Evolutionary conservation across 352 stramenopile genomes (phyloP), one percentile per base, ranked within the genome.

Genomic region (Pythium angustatum): DNA sequence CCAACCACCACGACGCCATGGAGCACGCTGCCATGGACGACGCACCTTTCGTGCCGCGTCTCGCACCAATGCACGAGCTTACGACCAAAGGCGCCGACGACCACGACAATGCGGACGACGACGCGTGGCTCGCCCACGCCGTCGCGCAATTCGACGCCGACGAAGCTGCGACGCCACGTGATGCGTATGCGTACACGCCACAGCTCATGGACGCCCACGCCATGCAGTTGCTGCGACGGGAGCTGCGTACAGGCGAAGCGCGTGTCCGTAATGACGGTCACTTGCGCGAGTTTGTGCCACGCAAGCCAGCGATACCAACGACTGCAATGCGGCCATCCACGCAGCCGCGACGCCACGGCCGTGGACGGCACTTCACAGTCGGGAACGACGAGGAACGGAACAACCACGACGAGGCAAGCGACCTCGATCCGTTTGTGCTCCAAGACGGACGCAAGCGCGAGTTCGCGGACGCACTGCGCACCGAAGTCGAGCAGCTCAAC

Each of bases 191-290:
- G 14, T 89, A 88, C 55, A 73, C 60, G 5, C 68, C 78, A 15
- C 75, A 83, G 55, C 56, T 88, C 41, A 89, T 90, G 81, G 77
- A 90, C 56, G 76, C 64, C 7, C 54, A 68, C 15, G 78, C 77
- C 41, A 85, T 89, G 58, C 66, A 71, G 5, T 34, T 63, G 34
- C 54, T 91, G 50, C 75, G 79, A n/a, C 50, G 49, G 41, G 62
- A 72, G 17, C 53, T 89, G 22, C 54, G 58, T 2, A 73, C 77
- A 12, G 83, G 61, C 15, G 75, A 87, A 40, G 45, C 56, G 2
- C 72, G 80, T 21, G 65, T 89, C 14, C 50, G 72, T 34, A 64
- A 67, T 22, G 69, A 88, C 19, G 82, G 79, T 0, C 78, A 71
- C 30, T 49, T 91, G 59, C 71, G 71, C 21, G 78, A 87, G 59